A percentile compares a stretch with the other conserved stretches of the same genome.
Evolutionary conservation across 495 filamentous ascomycete genomes (phyloP).

Genomic region (Tetracladium setigerum): DNA sequence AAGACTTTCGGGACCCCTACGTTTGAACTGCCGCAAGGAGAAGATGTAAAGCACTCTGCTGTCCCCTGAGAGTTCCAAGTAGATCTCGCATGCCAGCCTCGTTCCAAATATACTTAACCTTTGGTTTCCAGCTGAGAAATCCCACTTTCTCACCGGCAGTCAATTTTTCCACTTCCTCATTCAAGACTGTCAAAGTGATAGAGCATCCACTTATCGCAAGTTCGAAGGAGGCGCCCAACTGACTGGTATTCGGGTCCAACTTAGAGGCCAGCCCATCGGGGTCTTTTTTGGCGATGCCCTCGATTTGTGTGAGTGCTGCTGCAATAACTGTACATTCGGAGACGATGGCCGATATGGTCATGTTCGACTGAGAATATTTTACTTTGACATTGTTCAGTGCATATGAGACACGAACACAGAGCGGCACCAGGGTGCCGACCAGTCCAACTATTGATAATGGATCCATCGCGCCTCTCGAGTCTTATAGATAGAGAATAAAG

Average conservation of each 20-base stretch:
- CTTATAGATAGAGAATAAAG: no score
- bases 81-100: not conserved
- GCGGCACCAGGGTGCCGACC: not conserved
- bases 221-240: not conserved
- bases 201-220: not conserved
- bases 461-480: not conserved
- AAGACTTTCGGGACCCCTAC: no score
- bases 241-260: not conserved
- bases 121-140: conserved; percentile 1
- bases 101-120: conserved; percentile 1
- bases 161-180: conserved; percentile 2
- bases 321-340: conserved; percentile 1
- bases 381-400: not conserved
- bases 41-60: no score
- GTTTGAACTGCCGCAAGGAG: no score
- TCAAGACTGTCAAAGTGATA: not conserved
- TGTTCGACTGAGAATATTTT: conserved; percentile 4
- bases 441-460: conserved; percentile 2
- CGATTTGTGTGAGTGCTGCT: conserved; percentile 4
- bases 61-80: not conserved
- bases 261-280: not conserved
- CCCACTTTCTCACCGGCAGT: not conserved
- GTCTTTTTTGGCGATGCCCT: not conserved
- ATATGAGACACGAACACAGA: not conserved
- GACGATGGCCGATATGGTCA: not conserved